Conservation (phyloP, 306 rosid species). For the Quillaja saponaria region DNA sequence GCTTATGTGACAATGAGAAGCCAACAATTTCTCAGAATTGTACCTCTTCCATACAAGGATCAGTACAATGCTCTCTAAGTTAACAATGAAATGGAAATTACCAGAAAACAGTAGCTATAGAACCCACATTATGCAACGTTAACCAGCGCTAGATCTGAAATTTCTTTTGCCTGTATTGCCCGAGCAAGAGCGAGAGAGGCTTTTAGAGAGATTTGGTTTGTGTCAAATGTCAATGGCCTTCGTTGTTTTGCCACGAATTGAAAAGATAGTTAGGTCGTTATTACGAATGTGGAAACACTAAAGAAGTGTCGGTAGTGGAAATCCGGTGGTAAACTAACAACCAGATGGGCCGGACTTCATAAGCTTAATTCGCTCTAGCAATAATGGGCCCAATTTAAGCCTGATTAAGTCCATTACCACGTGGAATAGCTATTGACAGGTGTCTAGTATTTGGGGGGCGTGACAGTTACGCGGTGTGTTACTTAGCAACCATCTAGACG, state of each 20-base stretch:
- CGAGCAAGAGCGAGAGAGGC: neutral
- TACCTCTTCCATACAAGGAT: conserved; percentile 16
- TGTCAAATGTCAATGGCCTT: conserved; percentile 15
- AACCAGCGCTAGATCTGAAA: conserved; percentile 34
- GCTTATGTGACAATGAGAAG: neutral
- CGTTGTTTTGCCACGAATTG: conserved; percentile 15
- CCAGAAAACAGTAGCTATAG: conserved; percentile 22
- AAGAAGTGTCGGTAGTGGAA: conserved; percentile 35
- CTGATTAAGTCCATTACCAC: too few relatives aligned
- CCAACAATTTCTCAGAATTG: conserved; percentile 5
- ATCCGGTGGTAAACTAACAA: conserved; percentile 15
- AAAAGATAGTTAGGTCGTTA: neutral
- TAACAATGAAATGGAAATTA: conserved; percentile 24
- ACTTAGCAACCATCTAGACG: neutral
- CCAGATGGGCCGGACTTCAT: conserved; percentile 9
- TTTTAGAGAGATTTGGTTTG: conserved; percentile 14
- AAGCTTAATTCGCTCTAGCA: neutral
- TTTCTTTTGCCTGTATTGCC: conserved; percentile 17
- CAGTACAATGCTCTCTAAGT: conserved; percentile 15
- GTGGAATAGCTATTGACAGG: too few relatives aligned
- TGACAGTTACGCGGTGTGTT: neutral
- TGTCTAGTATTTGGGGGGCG: too few relatives aligned
- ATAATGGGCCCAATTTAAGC: neutral
- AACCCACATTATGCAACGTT: conserved; percentile 15
- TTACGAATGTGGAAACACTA: neutral